Conservation (phyloP, 352 stramenopile species). For the Peronospora belbahrii region DNA sequence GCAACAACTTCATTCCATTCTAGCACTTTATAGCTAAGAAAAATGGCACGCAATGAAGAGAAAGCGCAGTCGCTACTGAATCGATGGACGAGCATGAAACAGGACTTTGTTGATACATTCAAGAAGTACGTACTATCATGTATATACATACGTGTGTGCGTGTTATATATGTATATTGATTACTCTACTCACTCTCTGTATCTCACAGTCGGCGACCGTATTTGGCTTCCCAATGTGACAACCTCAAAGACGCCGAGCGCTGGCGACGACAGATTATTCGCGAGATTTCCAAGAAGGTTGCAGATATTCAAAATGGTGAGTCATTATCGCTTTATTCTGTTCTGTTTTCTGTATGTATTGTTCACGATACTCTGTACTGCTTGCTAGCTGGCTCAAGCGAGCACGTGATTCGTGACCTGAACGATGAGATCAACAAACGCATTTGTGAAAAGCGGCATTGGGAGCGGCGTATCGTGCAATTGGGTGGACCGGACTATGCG, state of each 20-base stretch:
- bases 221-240: constrained; percentile 90
- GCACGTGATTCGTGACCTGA: constrained; percentile 94
- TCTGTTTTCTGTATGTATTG: too few relatives aligned
- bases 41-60: constrained; percentile 97
- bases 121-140: constrained; percentile 46
- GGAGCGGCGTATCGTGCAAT: constrained; percentile 81
- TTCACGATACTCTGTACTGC: not conserved
- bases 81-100: constrained; percentile 96
- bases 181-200: not conserved
- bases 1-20: too few relatives aligned
- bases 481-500: constrained; percentile 88
- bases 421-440: constrained; percentile 98
- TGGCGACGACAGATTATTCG: constrained; percentile 91
- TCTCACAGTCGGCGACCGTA: constrained; percentile 79
- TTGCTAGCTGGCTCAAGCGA: constrained; percentile 85
- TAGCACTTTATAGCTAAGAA: too few relatives aligned
- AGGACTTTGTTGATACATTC: constrained; percentile 84
- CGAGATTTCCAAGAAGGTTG: constrained; percentile 93
- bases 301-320: constrained; percentile 96
- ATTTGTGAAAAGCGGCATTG: constrained; percentile 90
- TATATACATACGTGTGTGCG: too few relatives aligned
- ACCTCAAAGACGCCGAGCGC: constrained; percentile 89
- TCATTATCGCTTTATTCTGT: too few relatives aligned
- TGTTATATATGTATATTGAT: too few relatives aligned
- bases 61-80: constrained; percentile 97